A percentile compares a stretch with the other conserved stretches of the same genome.
These are phyloP conservation scores for Pichia terricola DNA, from an alignment of 1,139 yeast genomes.

Conservation along the genomic window DNA sequence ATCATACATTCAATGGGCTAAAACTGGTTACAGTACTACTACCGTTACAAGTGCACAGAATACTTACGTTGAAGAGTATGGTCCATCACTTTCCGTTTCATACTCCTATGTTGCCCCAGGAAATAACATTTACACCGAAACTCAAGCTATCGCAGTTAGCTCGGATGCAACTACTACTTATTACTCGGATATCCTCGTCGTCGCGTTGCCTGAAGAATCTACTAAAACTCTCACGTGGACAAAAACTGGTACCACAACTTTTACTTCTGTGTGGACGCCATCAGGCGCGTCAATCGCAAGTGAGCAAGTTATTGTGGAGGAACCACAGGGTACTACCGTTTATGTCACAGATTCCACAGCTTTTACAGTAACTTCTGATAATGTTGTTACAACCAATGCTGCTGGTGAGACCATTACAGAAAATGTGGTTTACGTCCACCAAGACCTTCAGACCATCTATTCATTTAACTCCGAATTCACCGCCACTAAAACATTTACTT, in stretches of 20 bases:
- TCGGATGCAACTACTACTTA: not conserved
- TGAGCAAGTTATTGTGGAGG: conserved; percentile 2
- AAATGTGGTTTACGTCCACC: conserved; percentile 1
- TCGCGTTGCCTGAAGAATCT: conserved; percentile 3
- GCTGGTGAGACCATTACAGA: not conserved
- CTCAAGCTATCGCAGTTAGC: not conserved
- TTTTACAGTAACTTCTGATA: not conserved
- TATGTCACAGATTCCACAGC: not conserved
- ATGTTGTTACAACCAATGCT: not conserved
- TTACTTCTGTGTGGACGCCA: conserved; percentile 1
- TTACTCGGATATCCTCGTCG: conserved; percentile 1
- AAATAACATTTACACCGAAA: not conserved
- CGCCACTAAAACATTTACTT: not conserved
- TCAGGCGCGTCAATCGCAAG: conserved; percentile 1
- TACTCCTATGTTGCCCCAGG: conserved; percentile 1
- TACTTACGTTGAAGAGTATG: conserved; percentile 1
- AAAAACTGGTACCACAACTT: conserved; percentile 1
- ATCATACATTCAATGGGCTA: not conserved
- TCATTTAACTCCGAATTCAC: not conserved
- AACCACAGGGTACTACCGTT: not conserved
- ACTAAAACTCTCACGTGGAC: conserved; percentile 3
- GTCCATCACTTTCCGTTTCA: conserved; percentile 3
- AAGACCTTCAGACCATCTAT: conserved; percentile 3
- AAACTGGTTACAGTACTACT: not conserved
- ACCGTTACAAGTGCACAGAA: not conserved